These are phyloP conservation scores for Boletus sp. DNA, from an alignment of 768 basidiomycete species.

Conservation along the genomic window DNA sequence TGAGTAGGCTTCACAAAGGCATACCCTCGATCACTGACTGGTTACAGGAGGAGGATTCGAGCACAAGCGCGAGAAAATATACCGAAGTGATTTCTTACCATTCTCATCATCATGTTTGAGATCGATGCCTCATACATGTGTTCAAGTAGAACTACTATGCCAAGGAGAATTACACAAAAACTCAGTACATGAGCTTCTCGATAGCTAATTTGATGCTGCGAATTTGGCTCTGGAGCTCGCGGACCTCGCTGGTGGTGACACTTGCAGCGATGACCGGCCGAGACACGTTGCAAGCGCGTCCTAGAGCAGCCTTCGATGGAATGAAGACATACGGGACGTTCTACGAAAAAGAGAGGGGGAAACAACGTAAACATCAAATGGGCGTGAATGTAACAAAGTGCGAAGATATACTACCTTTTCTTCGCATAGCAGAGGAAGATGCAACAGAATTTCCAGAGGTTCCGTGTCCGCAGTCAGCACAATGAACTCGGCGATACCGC, in stretches of 20 bases:
- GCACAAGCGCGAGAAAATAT: constrained; percentile 87
- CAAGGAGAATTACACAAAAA: neutral
- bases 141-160: constrained; percentile 10
- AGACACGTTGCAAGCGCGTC: constrained; percentile 93
- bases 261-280: constrained; percentile 93
- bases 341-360: constrained; percentile 35
- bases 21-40: neutral
- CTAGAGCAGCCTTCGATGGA: constrained; percentile 91
- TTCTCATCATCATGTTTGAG: neutral
- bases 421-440: constrained; percentile 95
- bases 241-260: constrained; percentile 93
- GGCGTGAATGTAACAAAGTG: neutral
- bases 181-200: constrained; percentile 59
- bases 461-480: constrained; percentile 96
- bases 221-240: constrained; percentile 88
- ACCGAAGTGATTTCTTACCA: constrained; percentile 57
- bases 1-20: constrained; percentile 37
- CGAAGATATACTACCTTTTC: constrained; percentile 68
- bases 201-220: constrained; percentile 78
- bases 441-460: constrained; percentile 95
- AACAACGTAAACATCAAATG: neutral
- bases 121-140: constrained; percentile 7
- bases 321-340: constrained; percentile 97
- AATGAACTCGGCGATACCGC: constrained; percentile 97
- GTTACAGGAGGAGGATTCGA: constrained; percentile 66